These are phyloP conservation scores for Ettlia oleoabundans DNA, from an alignment of 139 green algal species.

Conservation along the genomic window DNA sequence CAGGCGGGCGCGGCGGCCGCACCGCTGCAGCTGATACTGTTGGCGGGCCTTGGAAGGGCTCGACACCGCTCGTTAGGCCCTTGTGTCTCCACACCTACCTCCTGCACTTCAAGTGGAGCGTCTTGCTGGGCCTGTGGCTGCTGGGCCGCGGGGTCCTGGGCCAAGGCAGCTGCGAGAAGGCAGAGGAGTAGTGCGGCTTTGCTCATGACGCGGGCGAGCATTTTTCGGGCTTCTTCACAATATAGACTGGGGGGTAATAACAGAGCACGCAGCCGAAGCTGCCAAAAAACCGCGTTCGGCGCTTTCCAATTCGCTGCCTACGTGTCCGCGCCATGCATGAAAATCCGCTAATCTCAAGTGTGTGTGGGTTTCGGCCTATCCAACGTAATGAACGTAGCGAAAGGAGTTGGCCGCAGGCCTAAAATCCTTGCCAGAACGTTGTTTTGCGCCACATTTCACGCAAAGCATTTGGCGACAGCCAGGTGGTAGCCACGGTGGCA, in stretches of 20 bases:
- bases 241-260: too few relatives aligned
- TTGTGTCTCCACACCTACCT: not conserved
- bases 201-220: not conserved
- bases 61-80: not conserved
- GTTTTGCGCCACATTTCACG: too few relatives aligned
- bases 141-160: not conserved
- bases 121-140: too few relatives aligned
- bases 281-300: not conserved
- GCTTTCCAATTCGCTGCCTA: not conserved
- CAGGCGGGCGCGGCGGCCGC: not conserved
- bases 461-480: too few relatives aligned
- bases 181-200: not conserved
- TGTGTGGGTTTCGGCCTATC: too few relatives aligned
- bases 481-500: too few relatives aligned
- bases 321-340: too few relatives aligned
- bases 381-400: too few relatives aligned
- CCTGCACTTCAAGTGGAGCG: not conserved
- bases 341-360: too few relatives aligned
- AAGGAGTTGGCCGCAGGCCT: too few relatives aligned
- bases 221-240: not conserved
- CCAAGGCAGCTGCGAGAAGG: not conserved
- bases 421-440: too few relatives aligned
- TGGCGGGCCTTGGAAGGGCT: not conserved
- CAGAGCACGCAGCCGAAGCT: too few relatives aligned
- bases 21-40: not conserved